Evolutionary conservation across 352 stramenopile genomes (phyloP), one percentile per base, ranked within the genome.

Genomic region (Globisporangium iwayamae): DNA sequence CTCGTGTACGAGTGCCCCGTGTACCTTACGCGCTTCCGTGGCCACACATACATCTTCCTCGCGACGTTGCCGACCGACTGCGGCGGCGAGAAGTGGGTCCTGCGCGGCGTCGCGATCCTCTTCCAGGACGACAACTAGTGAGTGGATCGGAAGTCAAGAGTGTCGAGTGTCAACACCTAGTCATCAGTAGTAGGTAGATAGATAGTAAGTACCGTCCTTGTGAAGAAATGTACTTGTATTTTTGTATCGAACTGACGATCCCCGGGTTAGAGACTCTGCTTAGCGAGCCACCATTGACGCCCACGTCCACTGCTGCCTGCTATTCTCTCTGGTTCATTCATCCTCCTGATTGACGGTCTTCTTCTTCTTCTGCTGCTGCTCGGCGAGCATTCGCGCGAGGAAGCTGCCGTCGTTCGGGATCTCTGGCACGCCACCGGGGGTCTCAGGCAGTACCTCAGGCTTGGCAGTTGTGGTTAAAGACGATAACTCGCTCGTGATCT

Each of bases 21-120:
- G 16, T 99, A 99, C 74, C 91, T 98, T 46, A 99, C 97, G 11
- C 96, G 90, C n/a, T 98, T 98, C 76, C 87, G 96, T 30, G 96
- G 96, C 2, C 93, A 96, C 59, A 99, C 94, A 30, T 99, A 98
- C 74, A 90, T 99, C 43, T 98, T 98, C 66, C 74, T 99, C 41
- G 94, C 96, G 8, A 99, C 96, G 47, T 74, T 99, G 25, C 96
- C 95, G 46, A 98, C 94, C 1, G 82, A 94, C 66, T 94, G 83
- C 56, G 85, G 82, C 22, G 76, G 89, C 54, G 87, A 96, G 39
- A 98, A 98, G 73, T 99, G 96, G 96, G 89, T 98, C 2, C 71
- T 98, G 14, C 92, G 91, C 39, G 96, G 93, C 58, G 96, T 98
- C 43, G 94, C 93, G 7, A 78, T 99, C 22, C 71, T 99, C 59